phyloP scores from a whole-genome alignment of 2,329 filamentous ascomycete genomes.

The Knoxdaviesia capensis region DNA sequence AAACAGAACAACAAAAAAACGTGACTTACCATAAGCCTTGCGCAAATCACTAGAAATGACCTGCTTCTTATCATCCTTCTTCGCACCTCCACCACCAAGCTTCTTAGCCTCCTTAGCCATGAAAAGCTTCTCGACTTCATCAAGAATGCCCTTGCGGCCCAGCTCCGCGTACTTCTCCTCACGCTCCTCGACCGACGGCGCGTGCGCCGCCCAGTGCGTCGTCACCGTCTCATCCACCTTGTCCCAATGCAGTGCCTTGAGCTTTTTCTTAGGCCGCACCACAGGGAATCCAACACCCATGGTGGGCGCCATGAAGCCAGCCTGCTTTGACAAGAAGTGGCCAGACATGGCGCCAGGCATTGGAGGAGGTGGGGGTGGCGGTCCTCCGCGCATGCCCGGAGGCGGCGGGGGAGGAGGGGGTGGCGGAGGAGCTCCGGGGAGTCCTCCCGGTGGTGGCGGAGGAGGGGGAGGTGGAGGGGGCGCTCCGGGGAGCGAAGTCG shows the following conservation, averaged over 20 bases:
- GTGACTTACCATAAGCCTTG: constrained; percentile 54
- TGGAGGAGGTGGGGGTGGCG: constrained; percentile 38
- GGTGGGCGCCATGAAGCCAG: constrained; percentile 29
- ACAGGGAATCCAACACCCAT: constrained; percentile 50
- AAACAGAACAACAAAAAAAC: not conserved
- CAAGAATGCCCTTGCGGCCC: constrained; percentile 82
- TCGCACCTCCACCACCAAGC: constrained; percentile 47
- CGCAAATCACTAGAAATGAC: constrained; percentile 81
- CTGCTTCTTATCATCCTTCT: constrained; percentile 93
- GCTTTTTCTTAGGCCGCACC: constrained; percentile 91
- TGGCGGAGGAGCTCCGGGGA: constrained; percentile 17
- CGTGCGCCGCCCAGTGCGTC: constrained; percentile 80
- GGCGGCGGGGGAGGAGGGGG: constrained; percentile 17
- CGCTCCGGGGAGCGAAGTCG: constrained; percentile 12
- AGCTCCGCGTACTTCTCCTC: constrained; percentile 94
- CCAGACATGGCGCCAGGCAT: constrained; percentile 52
- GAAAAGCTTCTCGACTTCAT: constrained; percentile 95
- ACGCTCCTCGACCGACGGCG: constrained; percentile 67
- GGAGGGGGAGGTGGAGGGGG: constrained; percentile 13
- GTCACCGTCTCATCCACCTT: constrained; percentile 86
- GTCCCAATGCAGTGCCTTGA: constrained; percentile 98
- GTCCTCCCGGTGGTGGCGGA: constrained; percentile 17
- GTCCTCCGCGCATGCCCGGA: constrained; percentile 16
- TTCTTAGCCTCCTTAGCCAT: constrained; percentile 92
- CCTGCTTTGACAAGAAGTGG: constrained; percentile 51